These are phyloP conservation scores for Aspergillus fructus DNA, from an alignment of 2,329 filamentous ascomycete genomes.

Conservation along the genomic window DNA sequence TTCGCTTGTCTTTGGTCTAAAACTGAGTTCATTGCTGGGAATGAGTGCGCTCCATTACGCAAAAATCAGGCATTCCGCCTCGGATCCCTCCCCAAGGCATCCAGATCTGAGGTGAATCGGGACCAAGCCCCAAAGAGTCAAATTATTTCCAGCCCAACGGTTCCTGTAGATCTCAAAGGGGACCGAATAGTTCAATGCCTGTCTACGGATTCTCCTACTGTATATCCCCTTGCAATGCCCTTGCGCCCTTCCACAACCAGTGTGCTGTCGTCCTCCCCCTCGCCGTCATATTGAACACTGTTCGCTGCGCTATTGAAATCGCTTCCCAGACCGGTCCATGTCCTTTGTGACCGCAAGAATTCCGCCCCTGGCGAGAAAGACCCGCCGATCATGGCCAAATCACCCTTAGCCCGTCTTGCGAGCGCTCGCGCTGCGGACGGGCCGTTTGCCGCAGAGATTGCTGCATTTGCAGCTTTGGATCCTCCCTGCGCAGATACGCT, in stretches of 20 bases:
- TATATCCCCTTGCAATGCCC: slow-evolving; percentile 87
- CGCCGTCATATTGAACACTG: slow-evolving; percentile 57
- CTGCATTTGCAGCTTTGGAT: slow-evolving; percentile 17
- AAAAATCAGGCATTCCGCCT: background rate
- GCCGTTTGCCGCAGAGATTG: slow-evolving; percentile 21
- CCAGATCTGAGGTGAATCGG: slow-evolving; percentile 1
- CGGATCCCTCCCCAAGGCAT: background rate
- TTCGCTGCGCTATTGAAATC: slow-evolving; percentile 59
- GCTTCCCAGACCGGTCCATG: slow-evolving; percentile 88
- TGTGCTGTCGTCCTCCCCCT: slow-evolving; percentile 53
- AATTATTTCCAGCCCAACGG: slow-evolving; percentile 9
- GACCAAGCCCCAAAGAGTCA: background rate
- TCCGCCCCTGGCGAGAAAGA: slow-evolving; percentile 89
- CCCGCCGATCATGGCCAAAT: slow-evolving; percentile 79
- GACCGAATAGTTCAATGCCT: slow-evolving; percentile 29
- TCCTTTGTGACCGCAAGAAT: slow-evolving; percentile 75
- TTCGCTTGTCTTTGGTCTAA: background rate
- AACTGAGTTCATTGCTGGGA: background rate
- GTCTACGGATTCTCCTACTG: slow-evolving; percentile 60
- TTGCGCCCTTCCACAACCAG: slow-evolving; percentile 80
- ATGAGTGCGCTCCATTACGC: background rate
- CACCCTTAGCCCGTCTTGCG: slow-evolving; percentile 63
- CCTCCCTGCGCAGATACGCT: slow-evolving; percentile 24
- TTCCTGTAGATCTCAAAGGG: slow-evolving; percentile 3
- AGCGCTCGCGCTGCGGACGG: slow-evolving; percentile 50